Percentiles rank a stretch among this genome's conserved stretches.
Evolutionary conservation across 2,329 filamentous ascomycete species (phyloP).

Genomic region (Rhynchosporium secalis): DNA sequence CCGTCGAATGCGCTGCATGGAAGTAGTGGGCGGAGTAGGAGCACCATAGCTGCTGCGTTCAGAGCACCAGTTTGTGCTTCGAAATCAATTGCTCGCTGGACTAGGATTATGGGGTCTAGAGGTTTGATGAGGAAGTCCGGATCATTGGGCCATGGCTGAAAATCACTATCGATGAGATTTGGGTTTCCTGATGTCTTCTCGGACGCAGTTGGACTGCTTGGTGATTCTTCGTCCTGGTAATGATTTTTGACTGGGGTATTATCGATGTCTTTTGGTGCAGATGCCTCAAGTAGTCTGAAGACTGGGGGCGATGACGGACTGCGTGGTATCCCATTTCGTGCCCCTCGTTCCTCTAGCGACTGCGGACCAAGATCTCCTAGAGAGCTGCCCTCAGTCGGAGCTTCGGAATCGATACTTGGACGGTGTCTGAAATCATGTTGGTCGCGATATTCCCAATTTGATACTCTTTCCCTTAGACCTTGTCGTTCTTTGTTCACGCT

Average conservation of each 20-base stretch:
- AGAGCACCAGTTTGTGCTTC: constrained; percentile 57
- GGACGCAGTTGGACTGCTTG: constrained; percentile 18
- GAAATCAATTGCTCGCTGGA: constrained; percentile 55
- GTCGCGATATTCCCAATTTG: constrained; percentile 38
- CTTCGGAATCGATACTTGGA: constrained; percentile 32
- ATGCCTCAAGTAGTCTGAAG: constrained; percentile 34
- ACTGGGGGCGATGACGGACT: constrained; percentile 28
- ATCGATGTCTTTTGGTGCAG: constrained; percentile 22
- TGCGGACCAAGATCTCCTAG: constrained; percentile 17
- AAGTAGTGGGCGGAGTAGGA: constrained; percentile 59
- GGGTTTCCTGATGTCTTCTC: constrained; percentile 33
- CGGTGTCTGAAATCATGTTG: constrained; percentile 26
- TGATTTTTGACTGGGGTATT: constrained; percentile 7
- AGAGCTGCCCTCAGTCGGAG: constrained; percentile 26
- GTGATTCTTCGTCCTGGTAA: constrained; percentile 15
- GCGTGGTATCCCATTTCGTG: constrained; percentile 14
- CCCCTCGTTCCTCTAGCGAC: constrained; percentile 15
- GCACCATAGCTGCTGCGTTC: constrained; percentile 60
- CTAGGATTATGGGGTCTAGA: constrained; percentile 56
- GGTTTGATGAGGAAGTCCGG: constrained; percentile 55
- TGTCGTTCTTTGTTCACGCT: constrained; percentile 19
- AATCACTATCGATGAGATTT: constrained; percentile 56
- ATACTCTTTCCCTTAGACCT: constrained; percentile 33
- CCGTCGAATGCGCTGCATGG: constrained; percentile 55
- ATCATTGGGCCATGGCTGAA: constrained; percentile 58